Percentiles rank a stretch among this genome's conserved stretches.
Conservation (phyloP, 495 filamentous ascomycete species). For the Podospora pseudocomata region DNA sequence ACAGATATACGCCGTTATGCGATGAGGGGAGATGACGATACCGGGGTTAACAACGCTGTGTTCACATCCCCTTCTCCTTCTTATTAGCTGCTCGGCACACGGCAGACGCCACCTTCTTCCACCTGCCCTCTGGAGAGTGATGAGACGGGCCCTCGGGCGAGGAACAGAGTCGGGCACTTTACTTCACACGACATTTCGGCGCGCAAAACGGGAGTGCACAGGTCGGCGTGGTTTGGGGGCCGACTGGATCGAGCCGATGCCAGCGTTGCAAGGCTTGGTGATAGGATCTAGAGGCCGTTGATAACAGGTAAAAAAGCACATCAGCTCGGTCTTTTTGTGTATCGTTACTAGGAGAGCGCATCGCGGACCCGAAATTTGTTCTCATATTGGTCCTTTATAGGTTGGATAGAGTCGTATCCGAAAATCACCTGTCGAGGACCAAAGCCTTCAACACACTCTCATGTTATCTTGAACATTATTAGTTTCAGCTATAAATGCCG, state of each 20-base stretch:
- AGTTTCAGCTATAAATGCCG: background rate
- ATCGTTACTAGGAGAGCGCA: no score
- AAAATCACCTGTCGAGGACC: background rate
- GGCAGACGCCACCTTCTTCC: constrained; percentile 8
- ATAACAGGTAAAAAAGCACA: background rate
- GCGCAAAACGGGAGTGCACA: background rate
- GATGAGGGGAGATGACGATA: background rate
- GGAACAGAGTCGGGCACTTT: background rate
- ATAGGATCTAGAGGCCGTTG: background rate
- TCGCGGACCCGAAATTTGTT: no score
- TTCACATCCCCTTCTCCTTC: background rate
- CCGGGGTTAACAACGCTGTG: background rate
- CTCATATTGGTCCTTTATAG: background rate
- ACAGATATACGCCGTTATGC: background rate
- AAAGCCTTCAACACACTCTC: background rate
- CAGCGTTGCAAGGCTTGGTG: background rate
- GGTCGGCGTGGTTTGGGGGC: background rate
- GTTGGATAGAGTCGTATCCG: background rate
- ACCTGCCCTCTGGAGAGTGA: constrained; percentile 10
- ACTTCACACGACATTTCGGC: constrained; percentile 2
- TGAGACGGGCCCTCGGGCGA: background rate
- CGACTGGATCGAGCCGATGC: background rate
- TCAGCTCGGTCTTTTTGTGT: background rate
- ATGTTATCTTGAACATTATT: background rate
- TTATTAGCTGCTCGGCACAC: background rate